Conservation (phyloP, 495 filamentous ascomycete species). For the Penicillium cataractarum region DNA sequence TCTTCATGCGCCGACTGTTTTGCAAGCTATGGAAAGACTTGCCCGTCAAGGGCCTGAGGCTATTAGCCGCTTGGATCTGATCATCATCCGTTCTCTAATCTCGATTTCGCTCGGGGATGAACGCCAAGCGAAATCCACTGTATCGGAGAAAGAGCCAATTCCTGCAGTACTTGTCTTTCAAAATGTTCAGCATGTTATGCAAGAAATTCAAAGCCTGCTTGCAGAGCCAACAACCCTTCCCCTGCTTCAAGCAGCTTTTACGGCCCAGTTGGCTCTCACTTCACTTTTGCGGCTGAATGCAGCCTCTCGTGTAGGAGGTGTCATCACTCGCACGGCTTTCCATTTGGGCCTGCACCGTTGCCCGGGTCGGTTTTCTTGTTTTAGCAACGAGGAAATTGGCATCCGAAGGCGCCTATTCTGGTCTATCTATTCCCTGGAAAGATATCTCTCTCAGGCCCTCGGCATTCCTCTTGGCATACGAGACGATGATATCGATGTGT, state of each 20-base stretch:
- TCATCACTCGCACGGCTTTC: slow-evolving; percentile 50
- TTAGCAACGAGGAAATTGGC: slow-evolving; percentile 37
- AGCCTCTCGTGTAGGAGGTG: slow-evolving; percentile 51
- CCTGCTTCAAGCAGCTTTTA: slow-evolving; percentile 48
- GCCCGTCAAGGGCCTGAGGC: slow-evolving; percentile 26
- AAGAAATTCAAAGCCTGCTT: slow-evolving; percentile 39
- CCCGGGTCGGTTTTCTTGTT: slow-evolving; percentile 45
- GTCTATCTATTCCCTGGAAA: slow-evolving; percentile 54
- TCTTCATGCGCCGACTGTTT: slow-evolving; percentile 46
- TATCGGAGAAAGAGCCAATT: slow-evolving; percentile 23
- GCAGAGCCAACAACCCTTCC: slow-evolving; percentile 41
- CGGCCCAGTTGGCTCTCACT: slow-evolving; percentile 49
- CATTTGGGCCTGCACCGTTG: slow-evolving; percentile 55
- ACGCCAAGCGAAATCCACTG: slow-evolving; percentile 27
- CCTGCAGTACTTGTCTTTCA: slow-evolving; percentile 42
- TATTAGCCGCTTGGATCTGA: slow-evolving; percentile 31
- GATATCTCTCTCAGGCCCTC: slow-evolving; percentile 53
- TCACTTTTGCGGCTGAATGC: slow-evolving; percentile 52
- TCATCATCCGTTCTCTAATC: slow-evolving; percentile 49
- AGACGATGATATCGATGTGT: slow-evolving; percentile 58
- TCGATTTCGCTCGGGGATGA: slow-evolving; percentile 47
- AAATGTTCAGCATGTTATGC: slow-evolving; percentile 41
- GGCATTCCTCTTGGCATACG: slow-evolving; percentile 53
- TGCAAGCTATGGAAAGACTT: slow-evolving; percentile 40
- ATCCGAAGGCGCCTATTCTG: slow-evolving; percentile 53